Evolutionary conservation across 371 early-diverging fungal species (phyloP), one percentile per base, ranked within the genome.

Genomic region (Actinomucor elegans): DNA sequence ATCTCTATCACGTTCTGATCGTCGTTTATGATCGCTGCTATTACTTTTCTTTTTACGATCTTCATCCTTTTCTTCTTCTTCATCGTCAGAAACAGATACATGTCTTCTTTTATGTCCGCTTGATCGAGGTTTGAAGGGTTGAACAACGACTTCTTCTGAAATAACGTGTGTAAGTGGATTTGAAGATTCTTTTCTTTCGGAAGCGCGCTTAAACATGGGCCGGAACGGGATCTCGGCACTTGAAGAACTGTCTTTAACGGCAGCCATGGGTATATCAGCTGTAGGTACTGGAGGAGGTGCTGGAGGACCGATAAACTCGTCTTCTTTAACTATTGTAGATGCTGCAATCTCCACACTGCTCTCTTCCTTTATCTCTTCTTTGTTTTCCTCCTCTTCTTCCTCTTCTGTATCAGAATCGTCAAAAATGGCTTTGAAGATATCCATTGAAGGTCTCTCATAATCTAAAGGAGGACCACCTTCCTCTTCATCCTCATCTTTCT

Each of bases 391-490:
- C 8, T 75, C 73, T 20, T 74, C 77, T 15, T 81, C 84, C 0
- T 79, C 75, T 48, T 81, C 81, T 11, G 69, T 64, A 27, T 86
- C 85, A 18, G 84, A 81, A 28, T 87, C 80, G 24, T 86, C 90
- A 67, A 92, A 92, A 43, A 92, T 92, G 7, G 89, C 89, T 52
- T 88, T 87, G 52, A 92, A 92, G n/a, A 92, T 83, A 61, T 92
- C 92, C 87, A 92, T 89, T 0, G 89, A 69, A 2, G 92, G 92
- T 44, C 90, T 72, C 32, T 83, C 86, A 58, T 73, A 67, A 35
- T 76, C 63, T 15, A 70, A 18, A 8, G 38, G 48, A 23, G 38
- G 28, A 5, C 48, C 38, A 1, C 11, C 48, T 27, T 68, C 66
- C 23, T 73, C 64, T 14, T 68, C 71, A 20, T 65, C 67, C 0